Conservation (phyloP, 73 alveolate species). For the Paramecium primaurelia region DNA sequence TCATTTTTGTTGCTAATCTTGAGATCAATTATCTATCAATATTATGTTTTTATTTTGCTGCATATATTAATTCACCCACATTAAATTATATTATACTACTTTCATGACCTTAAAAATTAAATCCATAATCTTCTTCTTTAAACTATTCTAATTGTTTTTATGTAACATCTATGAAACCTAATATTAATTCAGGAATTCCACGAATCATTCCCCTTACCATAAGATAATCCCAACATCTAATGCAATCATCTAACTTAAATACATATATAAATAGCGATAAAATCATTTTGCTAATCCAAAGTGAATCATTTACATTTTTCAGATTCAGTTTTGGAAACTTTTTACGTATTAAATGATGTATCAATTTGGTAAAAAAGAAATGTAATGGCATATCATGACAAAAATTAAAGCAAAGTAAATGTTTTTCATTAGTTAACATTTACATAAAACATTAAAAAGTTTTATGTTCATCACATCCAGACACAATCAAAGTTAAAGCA, state of each 20-base stretch:
- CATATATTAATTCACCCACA: slow-evolving; percentile 8
- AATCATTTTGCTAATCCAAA: slow-evolving; percentile 45
- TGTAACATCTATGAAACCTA: not conserved
- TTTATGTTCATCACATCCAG: slow-evolving; percentile 52
- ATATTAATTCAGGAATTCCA: slow-evolving; percentile 23
- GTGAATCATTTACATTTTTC: not conserved
- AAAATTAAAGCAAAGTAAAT: not conserved
- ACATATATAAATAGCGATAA: not conserved
- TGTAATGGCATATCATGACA: slow-evolving; percentile 42
- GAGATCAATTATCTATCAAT: not conserved
- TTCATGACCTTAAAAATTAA: slow-evolving; percentile 8
- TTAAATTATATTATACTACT: not conserved
- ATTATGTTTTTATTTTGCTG: not conserved
- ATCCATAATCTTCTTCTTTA: not conserved
- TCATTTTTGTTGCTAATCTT: slow-evolving; percentile 12
- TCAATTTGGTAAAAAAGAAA: slow-evolving; percentile 14
- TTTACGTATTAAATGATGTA: not conserved
- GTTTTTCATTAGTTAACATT: not conserved
- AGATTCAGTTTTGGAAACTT: slow-evolving; percentile 16
- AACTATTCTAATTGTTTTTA: not conserved
- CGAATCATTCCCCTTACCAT: slow-evolving; percentile 27
- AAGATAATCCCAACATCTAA: slow-evolving; percentile 14
- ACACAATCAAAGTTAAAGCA: slow-evolving; percentile 49
- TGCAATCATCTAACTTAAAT: slow-evolving; percentile 10
- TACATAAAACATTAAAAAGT: not conserved